Base-by-base conservation (phyloP, 1,139 yeast species). In the Geotrichum carabidarum region DNA sequence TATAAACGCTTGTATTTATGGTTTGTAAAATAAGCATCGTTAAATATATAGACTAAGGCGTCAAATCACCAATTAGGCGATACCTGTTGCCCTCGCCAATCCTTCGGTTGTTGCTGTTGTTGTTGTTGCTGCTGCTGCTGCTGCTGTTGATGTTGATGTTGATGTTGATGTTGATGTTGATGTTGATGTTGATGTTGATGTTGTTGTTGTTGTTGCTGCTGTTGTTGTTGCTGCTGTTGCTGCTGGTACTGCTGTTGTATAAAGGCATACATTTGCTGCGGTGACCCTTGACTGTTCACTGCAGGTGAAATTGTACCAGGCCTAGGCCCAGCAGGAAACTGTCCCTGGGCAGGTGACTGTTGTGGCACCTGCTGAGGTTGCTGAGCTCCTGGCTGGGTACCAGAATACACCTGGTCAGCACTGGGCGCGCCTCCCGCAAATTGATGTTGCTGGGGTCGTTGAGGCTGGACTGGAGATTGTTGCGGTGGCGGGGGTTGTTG, bases 1-100 rank as follows among this genome's bases (percentile, higher is more conserved):
- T 68, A 11, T 55, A 52, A 44, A 46, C 27, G 27, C 5, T 22
- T 14, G 11, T 12, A 27, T 18, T 9, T 3, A 42, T 9, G 11
- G 12, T 5, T 42, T 18, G 32, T 30, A n/a, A 34, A 6, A 14
- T n/a, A 34, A 34, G 7, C 34, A 27, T n/a, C 12, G 14, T n/a
- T 31, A 12, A 31, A 14, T 22, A 22, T 22, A 22, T 22, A 22
- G 27, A 22, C 27, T 22, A 22, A 3, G 27, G 14, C 6, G 6
- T 11, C 15, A n/a, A n/a, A 37, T 17, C 12, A 41, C 44, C 44
- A 41, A 17, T 14, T 41, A 11, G 44, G 32, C 9, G 44, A 18
- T 17, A 37, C 50, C 30, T 47, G 50, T 34, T 36, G 43, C 5
- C 27, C 27, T 22, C 27, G 27, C 47, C 30, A 35, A 14, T 32